Conservation (phyloP, 2,329 filamentous ascomycete genomes). For the Colletotrichum plurivorum region DNA sequence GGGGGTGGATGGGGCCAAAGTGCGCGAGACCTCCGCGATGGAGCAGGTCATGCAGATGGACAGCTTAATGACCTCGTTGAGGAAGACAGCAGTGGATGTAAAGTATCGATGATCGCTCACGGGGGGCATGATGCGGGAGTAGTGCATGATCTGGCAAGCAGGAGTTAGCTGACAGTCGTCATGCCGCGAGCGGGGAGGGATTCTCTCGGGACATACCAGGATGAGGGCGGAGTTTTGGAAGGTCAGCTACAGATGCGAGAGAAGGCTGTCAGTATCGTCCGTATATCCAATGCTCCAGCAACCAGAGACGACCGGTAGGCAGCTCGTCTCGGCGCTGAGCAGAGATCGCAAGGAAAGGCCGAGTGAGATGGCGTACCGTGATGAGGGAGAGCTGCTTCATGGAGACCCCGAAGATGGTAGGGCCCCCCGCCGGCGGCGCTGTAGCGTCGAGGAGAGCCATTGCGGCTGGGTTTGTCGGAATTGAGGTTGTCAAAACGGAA, state of each 20-base stretch:
- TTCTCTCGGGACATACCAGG: slow-evolving; percentile 61
- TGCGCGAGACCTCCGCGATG: slow-evolving; percentile 87
- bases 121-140: slow-evolving; percentile 93
- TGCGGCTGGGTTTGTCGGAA: slow-evolving; percentile 36
- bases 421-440: slow-evolving; percentile 54
- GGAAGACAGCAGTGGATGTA: slow-evolving; percentile 92
- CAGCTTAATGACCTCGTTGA: slow-evolving; percentile 94
- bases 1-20: slow-evolving; percentile 82
- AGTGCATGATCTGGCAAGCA: slow-evolving; percentile 83
- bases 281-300: no score
- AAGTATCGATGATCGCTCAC: slow-evolving; percentile 89
- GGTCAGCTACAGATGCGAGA: slow-evolving; percentile 70
- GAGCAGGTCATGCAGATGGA: slow-evolving; percentile 88
- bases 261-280: slow-evolving; percentile 39
- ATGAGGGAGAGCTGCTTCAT: slow-evolving; percentile 77
- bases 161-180: slow-evolving; percentile 12
- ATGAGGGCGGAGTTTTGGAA: slow-evolving; percentile 84
- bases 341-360: neutral
- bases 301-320: no score
- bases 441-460: slow-evolving; percentile 60
- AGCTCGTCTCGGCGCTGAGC: neutral
- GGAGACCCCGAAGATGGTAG: slow-evolving; percentile 70
- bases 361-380: slow-evolving; percentile 42
- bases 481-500: slow-evolving; percentile 15
- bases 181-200: neutral